Evolutionary conservation across 768 basidiomycete genomes (phyloP).

Genomic region (Clitopilus passeckerianus): DNA sequence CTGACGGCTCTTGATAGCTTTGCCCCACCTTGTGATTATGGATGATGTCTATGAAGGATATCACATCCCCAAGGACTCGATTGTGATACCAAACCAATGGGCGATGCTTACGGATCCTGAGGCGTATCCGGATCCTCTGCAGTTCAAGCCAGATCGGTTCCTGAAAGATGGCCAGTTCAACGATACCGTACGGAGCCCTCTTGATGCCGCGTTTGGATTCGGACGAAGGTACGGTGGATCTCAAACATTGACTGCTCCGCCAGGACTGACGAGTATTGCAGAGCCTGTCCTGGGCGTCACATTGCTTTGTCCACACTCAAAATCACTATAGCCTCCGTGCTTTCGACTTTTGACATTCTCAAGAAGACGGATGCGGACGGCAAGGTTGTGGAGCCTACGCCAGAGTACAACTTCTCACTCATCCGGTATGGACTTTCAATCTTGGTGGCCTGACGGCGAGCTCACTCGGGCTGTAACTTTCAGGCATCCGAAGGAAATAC

Average conservation of each 20-base stretch:
- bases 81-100: conserved; percentile 29
- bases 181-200: conserved; percentile 18
- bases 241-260: neutral
- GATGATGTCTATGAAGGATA: conserved; percentile 24
- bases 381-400: conserved; percentile 8
- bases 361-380: conserved; percentile 12
- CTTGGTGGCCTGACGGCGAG: neutral
- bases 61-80: conserved; percentile 23
- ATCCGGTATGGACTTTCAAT: conserved; percentile 2
- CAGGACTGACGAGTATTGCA: neutral
- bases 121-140: conserved; percentile 31
- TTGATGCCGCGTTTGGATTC: conserved; percentile 25
- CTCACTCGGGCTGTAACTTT: conserved; percentile 9
- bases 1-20: neutral
- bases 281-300: conserved; percentile 26
- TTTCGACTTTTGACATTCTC: conserved; percentile 23
- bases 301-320: conserved; percentile 26
- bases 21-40: neutral
- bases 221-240: conserved; percentile 18
- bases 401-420: conserved; percentile 6
- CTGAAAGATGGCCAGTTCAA: conserved; percentile 20
- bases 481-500: conserved; percentile 18
- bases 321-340: conserved; percentile 22
- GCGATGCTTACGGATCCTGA: conserved; percentile 32
- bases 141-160: conserved; percentile 38